Evolutionary conservation across 2,329 filamentous ascomycete species (phyloP).

Genomic region (Colletotrichum lini): DNA sequence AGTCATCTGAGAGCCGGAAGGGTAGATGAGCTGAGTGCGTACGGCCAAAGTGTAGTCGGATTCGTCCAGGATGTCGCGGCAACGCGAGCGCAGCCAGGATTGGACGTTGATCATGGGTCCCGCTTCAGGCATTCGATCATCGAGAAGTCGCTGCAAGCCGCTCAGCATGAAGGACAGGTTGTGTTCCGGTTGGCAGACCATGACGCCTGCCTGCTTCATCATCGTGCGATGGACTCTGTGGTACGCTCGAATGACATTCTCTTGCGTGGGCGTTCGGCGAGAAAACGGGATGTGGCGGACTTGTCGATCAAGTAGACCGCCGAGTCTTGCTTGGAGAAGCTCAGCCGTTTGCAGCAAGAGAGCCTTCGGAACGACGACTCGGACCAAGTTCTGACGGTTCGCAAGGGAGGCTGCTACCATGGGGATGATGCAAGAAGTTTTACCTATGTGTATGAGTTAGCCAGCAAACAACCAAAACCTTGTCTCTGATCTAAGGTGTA

Average conservation of each 20-base stretch:
- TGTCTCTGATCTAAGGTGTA: neutral
- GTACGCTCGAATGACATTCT: slow-evolving; percentile 54
- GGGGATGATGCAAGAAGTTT: slow-evolving; percentile 70
- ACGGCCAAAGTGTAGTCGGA: slow-evolving; percentile 69
- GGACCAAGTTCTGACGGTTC: slow-evolving; percentile 60
- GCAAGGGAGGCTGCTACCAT: slow-evolving; percentile 64
- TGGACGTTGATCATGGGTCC: slow-evolving; percentile 66
- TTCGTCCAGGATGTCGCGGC: slow-evolving; percentile 76
- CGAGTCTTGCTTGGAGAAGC: slow-evolving; percentile 67
- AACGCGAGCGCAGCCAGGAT: slow-evolving; percentile 61
- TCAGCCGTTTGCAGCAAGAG: slow-evolving; percentile 71
- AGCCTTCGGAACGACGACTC: slow-evolving; percentile 70
- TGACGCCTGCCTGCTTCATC: slow-evolving; percentile 61
- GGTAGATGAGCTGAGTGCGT: slow-evolving; percentile 71
- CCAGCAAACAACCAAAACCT: neutral
- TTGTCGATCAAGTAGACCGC: slow-evolving; percentile 67
- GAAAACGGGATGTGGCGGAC: slow-evolving; percentile 72
- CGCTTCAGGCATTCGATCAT: slow-evolving; percentile 59
- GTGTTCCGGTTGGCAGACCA: slow-evolving; percentile 75
- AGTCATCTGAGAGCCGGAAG: slow-evolving; percentile 61
- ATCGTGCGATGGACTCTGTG: slow-evolving; percentile 56
- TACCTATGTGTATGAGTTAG: slow-evolving; percentile 56
- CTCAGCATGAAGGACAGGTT: slow-evolving; percentile 76
- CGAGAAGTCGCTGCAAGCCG: slow-evolving; percentile 69
- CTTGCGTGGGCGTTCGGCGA: slow-evolving; percentile 58